These are phyloP conservation scores for Daldinia childiae DNA, from an alignment of 495 filamentous ascomycete genomes.

Conservation along the genomic window DNA sequence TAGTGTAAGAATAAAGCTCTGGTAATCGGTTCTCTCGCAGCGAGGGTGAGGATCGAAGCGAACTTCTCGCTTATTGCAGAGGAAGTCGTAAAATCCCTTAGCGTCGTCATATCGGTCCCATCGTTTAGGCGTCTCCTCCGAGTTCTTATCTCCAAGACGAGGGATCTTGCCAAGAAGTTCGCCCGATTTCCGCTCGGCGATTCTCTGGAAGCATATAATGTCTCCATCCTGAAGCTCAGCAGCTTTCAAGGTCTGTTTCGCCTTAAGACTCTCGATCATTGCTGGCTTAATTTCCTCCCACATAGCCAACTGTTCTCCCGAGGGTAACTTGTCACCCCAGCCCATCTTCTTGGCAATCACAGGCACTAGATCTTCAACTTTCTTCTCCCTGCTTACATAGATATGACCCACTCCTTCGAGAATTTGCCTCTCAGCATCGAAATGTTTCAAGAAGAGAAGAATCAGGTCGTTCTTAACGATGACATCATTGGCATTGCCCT, in stretches of 20 bases:
- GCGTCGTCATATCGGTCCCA: slow-evolving; percentile 69
- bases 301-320: slow-evolving; percentile 67
- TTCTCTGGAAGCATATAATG: slow-evolving; percentile 91
- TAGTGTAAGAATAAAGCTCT: slow-evolving; percentile 73
- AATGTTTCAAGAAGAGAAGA: slow-evolving; percentile 91
- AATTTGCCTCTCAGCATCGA: slow-evolving; percentile 78
- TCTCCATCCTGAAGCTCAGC: slow-evolving; percentile 98
- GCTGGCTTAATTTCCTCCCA: slow-evolving; percentile 97
- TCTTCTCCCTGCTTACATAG: slow-evolving; percentile 87
- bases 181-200: slow-evolving; percentile 57
- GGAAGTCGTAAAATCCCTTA: slow-evolving; percentile 88
- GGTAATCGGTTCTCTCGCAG: slow-evolving; percentile 58
- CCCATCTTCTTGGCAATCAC: slow-evolving; percentile 84
- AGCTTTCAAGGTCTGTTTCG: slow-evolving; percentile 83
- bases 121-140: slow-evolving; percentile 32
- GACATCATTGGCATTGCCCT: slow-evolving; percentile 56
- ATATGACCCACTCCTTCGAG: slow-evolving; percentile 80
- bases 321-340: slow-evolving; percentile 71
- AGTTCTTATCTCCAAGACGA: slow-evolving; percentile 40
- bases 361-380: slow-evolving; percentile 84
- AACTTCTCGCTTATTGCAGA: slow-evolving; percentile 82
- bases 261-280: slow-evolving; percentile 96
- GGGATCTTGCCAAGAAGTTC: slow-evolving; percentile 46
- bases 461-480: slow-evolving; percentile 66
- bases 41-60: slow-evolving; percentile 69